A percentile compares a stretch with the other conserved stretches of the same genome.
Evolutionary conservation across 2,329 filamentous ascomycete species (phyloP).

Genomic region (Bipolaris sorokiniana): DNA sequence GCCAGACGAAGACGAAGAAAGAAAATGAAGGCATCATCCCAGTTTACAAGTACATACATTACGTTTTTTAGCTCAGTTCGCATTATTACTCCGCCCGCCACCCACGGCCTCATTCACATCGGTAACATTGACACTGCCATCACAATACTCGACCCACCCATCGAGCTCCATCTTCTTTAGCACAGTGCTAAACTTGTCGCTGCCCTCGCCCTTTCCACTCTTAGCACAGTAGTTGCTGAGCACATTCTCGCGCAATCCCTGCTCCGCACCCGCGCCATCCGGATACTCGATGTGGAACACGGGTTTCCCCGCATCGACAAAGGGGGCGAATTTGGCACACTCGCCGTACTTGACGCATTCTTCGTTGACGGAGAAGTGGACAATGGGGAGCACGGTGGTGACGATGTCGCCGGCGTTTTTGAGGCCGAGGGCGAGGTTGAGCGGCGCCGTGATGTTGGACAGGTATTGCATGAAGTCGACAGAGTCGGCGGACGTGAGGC

Average conservation of each 20-base stretch:
- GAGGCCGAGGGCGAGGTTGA: slow-evolving; percentile 67
- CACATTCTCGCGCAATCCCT: slow-evolving; percentile 42
- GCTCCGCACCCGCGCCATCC: slow-evolving; percentile 49
- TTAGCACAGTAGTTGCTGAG: slow-evolving; percentile 52
- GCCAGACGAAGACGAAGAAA: no score
- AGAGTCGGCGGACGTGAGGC: slow-evolving; percentile 62
- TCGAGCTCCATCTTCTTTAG: slow-evolving; percentile 70
- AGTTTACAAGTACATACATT: no score
- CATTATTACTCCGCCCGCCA: not conserved
- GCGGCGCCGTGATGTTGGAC: slow-evolving; percentile 58
- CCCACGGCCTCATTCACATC: slow-evolving; percentile 22
- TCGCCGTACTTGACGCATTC: slow-evolving; percentile 68
- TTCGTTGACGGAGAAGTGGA: slow-evolving; percentile 74
- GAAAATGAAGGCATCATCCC: no score
- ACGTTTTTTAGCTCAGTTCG: not conserved
- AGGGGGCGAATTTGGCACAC: slow-evolving; percentile 64
- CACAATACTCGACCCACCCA: slow-evolving; percentile 66
- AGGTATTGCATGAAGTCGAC: slow-evolving; percentile 67
- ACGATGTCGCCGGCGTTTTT: slow-evolving; percentile 73
- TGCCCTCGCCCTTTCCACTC: slow-evolving; percentile 46
- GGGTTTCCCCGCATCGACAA: slow-evolving; percentile 67
- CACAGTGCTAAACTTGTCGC: slow-evolving; percentile 65
- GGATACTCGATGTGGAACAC: slow-evolving; percentile 79
- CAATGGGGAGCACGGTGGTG: slow-evolving; percentile 54
- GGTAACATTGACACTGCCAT: slow-evolving; percentile 34